Evolutionary conservation across 2,329 filamentous ascomycete genomes (phyloP).

Genomic region (Mycosphaerella arachidis): DNA sequence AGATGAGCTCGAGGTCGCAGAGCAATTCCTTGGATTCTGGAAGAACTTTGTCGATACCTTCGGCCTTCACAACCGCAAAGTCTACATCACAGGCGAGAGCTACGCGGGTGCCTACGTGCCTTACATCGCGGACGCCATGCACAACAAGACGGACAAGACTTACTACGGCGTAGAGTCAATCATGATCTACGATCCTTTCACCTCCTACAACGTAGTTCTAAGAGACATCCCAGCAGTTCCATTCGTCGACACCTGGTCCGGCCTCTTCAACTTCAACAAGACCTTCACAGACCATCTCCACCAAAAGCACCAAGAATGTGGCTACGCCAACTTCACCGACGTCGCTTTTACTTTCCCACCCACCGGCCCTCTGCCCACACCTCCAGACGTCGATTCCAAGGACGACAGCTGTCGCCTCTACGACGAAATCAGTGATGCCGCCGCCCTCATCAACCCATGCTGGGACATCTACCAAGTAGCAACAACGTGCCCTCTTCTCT

Average conservation of each 20-base stretch:
- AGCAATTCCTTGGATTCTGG: constrained; percentile 36
- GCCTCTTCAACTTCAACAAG: constrained; percentile 61
- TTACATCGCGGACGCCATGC: constrained; percentile 68
- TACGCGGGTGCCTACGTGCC: constrained; percentile 47
- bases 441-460: constrained; percentile 63
- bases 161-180: constrained; percentile 67
- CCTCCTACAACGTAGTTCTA: constrained; percentile 51
- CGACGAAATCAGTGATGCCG: constrained; percentile 52
- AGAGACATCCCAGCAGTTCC: constrained; percentile 51
- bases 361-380: constrained; percentile 53
- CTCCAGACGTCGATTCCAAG: constrained; percentile 44
- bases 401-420: constrained; percentile 47
- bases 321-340: constrained; percentile 57
- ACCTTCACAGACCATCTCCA: constrained; percentile 52
- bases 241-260: constrained; percentile 58
- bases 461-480: constrained; percentile 73
- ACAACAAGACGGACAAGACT: constrained; percentile 60
- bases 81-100: constrained; percentile 65
- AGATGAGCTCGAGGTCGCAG: constrained; percentile 39
- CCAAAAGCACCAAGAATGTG: constrained; percentile 50
- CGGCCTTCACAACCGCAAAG: constrained; percentile 47
- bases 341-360: constrained; percentile 67
- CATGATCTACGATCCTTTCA: constrained; percentile 67
- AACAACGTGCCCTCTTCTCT: constrained; percentile 65
- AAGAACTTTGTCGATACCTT: constrained; percentile 49